Evolutionary conservation across 345 rosid species (phyloP), one percentile per base, ranked within the genome.

Genomic region (Tarenaya hassleriana): DNA sequence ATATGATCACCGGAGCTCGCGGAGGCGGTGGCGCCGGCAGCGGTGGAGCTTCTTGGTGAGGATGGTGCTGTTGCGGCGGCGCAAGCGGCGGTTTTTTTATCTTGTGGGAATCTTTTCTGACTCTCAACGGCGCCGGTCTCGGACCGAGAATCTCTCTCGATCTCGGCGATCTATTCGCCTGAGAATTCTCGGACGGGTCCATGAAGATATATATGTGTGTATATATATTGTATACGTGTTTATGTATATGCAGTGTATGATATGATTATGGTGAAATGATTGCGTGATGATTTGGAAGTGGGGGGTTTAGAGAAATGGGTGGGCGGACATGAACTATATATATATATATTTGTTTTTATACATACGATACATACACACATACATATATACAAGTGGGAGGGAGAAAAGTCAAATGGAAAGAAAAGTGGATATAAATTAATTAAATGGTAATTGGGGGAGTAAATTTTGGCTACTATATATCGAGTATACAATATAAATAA

Each of bases 41-140:
- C 29, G 41, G 48, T 7, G 9, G 63, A 20, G 45, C 70, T 58
- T 41, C 46, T 1, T 34, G 63, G 7, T 31, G 64, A 7, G 24
- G 62, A 1, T 45, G 34, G 0, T 68, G 72, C 1, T 62, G 59
- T 4, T 69, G 80, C 0, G 60, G 59, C 0, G 83, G 85, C 1
- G 69, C 86, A 7, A 74, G 42, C 0, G 94, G 91, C 40, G 81
- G 83, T 55, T 44, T 80, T 16, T 38, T 52, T 75, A 83, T 81
- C 78, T 90, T 86, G 84, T 80, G 39, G 3, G 97, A 90, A 29
- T 84, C 91, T 60, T 82, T 84, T 7, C 76, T 61, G 69, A 86
- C 70, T 41, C 74, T 81, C 41, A 86, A 68, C 3, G 91, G 91
- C 1, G 83, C 51, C 12, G 97, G 97, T 41, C 97, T 75, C 0